These are phyloP conservation scores for Guillardia theta DNA, from an alignment of 78 protist species.

Conservation along the genomic window DNA sequence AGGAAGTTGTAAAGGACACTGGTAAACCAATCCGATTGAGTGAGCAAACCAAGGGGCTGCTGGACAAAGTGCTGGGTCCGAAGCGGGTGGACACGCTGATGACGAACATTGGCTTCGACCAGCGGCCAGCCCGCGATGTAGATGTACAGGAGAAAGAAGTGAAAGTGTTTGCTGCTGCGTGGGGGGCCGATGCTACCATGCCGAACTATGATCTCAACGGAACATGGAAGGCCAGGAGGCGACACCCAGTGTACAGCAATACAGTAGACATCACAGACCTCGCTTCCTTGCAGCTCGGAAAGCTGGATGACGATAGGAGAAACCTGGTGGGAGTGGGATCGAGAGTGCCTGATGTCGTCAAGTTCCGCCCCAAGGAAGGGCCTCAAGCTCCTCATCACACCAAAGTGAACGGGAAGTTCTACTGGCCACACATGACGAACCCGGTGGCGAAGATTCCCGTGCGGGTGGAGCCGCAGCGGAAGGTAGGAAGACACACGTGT, in stretches of 20 bases:
- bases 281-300: background rate
- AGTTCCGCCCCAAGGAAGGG: background rate
- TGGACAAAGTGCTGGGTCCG: background rate
- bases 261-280: background rate
- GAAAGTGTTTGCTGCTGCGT: background rate
- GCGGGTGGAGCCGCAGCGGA: background rate
- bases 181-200: background rate
- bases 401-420: conserved; percentile 11
- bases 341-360: background rate
- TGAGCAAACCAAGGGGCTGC: background rate
- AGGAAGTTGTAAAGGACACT: background rate
- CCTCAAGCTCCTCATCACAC: background rate
- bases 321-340: background rate
- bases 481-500: too few species aligned
- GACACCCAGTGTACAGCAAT: background rate
- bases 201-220: background rate
- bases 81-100: background rate
- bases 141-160: background rate
- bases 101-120: background rate
- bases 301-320: background rate
- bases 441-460: background rate
- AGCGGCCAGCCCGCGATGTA: background rate
- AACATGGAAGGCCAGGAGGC: background rate
- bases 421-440: background rate
- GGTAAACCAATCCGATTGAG: background rate